A percentile compares a stretch with the other conserved stretches of the same genome.
Evolutionary conservation across 2,329 filamentous ascomycete genomes (phyloP).

Genomic region (Fusarium sp.): DNA sequence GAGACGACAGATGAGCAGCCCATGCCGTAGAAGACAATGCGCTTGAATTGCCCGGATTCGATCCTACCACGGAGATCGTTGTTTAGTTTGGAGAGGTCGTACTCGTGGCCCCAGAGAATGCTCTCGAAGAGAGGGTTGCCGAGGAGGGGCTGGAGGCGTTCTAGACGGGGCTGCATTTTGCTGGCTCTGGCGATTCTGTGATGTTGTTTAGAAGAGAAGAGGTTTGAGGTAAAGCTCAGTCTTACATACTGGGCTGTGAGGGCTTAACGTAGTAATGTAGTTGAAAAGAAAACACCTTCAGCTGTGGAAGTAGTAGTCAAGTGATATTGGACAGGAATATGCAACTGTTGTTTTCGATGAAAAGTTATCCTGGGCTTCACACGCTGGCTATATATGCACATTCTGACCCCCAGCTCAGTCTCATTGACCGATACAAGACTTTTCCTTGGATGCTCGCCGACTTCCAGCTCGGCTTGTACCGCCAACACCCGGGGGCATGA

Average conservation of each 20-base stretch:
- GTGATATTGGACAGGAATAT: background rate
- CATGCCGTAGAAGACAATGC: background rate
- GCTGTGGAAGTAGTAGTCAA: background rate
- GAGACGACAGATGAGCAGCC: background rate
- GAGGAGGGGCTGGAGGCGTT: constrained; percentile 10
- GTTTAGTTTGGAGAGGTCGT: constrained; percentile 7
- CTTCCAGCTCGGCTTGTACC: background rate
- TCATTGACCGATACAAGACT: background rate
- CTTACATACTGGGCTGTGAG: background rate
- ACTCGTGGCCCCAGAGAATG: constrained; percentile 9
- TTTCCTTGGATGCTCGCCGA: background rate
- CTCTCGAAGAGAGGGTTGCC: constrained; percentile 12
- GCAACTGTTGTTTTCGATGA: background rate
- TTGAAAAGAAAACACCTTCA: background rate
- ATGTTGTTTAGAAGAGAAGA: background rate
- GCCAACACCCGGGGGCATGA: background rate
- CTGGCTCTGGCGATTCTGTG: background rate
- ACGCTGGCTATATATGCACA: background rate
- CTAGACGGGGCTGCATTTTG: constrained; percentile 9
- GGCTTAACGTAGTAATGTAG: background rate
- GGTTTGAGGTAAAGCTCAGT: background rate
- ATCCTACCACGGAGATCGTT: background rate
- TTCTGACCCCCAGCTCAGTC: background rate
- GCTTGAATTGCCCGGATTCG: background rate
- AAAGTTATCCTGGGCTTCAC: background rate